phyloP scores from a whole-genome alignment of 371 early-diverging fungal species.

The Mortierella sp. region DNA sequence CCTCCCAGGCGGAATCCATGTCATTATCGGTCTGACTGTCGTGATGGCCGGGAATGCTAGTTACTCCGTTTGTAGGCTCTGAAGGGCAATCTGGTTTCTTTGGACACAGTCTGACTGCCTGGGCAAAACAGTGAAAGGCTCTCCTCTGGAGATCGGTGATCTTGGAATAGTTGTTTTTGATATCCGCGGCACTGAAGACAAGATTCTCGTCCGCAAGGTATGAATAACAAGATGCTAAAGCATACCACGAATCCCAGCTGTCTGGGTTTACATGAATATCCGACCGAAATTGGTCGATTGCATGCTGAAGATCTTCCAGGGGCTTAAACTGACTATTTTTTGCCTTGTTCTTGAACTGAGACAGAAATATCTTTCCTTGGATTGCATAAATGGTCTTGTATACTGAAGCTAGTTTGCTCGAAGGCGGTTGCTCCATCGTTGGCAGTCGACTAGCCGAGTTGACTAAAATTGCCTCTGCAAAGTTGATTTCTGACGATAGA shows the following conservation, averaged over 20 bases:
- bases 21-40: no score
- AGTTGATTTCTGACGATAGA: conserved; percentile 51
- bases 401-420: conserved; percentile 46
- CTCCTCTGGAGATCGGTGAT: conserved; percentile 73
- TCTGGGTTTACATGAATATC: conserved; percentile 70
- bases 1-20: no score
- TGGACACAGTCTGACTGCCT: conserved; percentile 37
- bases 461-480: conserved; percentile 37
- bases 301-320: conserved; percentile 68
- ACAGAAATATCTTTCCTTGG: conserved; percentile 67
- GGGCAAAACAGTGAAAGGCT: conserved; percentile 40
- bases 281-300: conserved; percentile 64
- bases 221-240: conserved; percentile 67
- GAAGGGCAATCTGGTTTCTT: conserved; percentile 6
- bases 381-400: conserved; percentile 67
- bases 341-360: conserved; percentile 66
- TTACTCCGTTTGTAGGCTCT: no score
- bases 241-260: conserved; percentile 72
- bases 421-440: conserved; percentile 48
- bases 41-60: no score
- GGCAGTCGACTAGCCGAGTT: conserved; percentile 21
- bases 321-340: conserved; percentile 65
- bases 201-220: conserved; percentile 73
- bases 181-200: conserved; percentile 73
- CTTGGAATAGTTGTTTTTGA: conserved; percentile 56